phyloP scores from a whole-genome alignment of 2,329 filamentous ascomycete species.

The Amesomyces nigricolor region DNA sequence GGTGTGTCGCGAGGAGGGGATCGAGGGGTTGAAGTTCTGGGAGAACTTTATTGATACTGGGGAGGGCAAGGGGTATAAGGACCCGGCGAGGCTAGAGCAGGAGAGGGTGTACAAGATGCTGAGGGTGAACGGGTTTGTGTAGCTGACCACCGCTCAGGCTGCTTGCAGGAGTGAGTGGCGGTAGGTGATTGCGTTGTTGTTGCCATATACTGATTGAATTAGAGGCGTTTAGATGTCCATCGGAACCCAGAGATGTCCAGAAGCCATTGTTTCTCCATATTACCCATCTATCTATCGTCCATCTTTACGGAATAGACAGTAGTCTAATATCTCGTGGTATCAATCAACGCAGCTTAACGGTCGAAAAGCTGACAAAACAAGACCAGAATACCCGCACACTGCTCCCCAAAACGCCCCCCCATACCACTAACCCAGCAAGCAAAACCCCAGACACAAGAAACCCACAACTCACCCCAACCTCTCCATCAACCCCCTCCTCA shows the following conservation, averaged over 20 bases:
- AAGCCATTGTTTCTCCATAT: no score
- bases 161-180: neutral
- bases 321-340: no score
- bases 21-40: conserved; percentile 92
- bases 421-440: neutral
- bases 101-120: conserved; percentile 42
- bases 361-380: no score
- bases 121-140: conserved; percentile 38
- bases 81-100: conserved; percentile 32
- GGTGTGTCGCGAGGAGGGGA: conserved; percentile 82
- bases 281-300: no score
- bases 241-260: no score
- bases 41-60: conserved; percentile 62
- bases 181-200: no score
- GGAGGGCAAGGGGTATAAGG: conserved; percentile 31
- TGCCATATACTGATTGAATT: no score
- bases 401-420: no score
- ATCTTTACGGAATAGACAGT: no score
- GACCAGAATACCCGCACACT: no score
- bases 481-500: conserved; percentile 63
- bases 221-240: no score
- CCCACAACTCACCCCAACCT: conserved; percentile 38
- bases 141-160: neutral
- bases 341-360: no score
- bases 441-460: neutral